phyloP scores from a whole-genome alignment of 305 asterid genomes.

The Fraxinus platypoda region DNA sequence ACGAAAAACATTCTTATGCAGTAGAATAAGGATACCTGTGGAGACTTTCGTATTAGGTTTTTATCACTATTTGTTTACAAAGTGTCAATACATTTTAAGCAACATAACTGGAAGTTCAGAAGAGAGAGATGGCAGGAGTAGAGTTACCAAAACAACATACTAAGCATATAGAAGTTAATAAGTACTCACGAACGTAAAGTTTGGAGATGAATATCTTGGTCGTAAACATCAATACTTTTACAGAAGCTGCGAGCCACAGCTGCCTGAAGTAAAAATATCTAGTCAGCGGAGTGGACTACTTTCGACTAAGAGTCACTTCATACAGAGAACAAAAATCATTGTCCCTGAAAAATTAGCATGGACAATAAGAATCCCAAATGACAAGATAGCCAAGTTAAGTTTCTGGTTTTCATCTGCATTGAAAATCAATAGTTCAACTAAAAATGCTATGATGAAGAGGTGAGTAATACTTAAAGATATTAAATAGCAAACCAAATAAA shows the following conservation, averaged over 20 bases:
- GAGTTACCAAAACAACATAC: not conserved
- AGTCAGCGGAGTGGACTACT: conserved; percentile 11
- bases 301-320: conserved; percentile 2
- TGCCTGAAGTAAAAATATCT: conserved; percentile 44
- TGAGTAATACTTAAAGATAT: not conserved
- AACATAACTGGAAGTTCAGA: not conserved
- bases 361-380: not conserved
- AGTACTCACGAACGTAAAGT: conserved; percentile 72
- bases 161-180: not conserved
- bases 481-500: not conserved
- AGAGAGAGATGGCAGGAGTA: conserved; percentile 1
- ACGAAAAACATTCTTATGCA: not conserved
- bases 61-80: not conserved
- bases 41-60: not conserved
- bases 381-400: not conserved
- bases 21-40: not conserved
- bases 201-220: conserved; percentile 92
- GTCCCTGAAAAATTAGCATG: not conserved
- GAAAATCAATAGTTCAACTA: not conserved
- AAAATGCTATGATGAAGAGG: not conserved
- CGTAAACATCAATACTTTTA: conserved; percentile 78
- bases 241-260: conserved; percentile 86
- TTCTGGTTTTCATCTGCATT: not conserved
- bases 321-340: not conserved
- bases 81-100: not conserved